Conservation (phyloP, 306 rosid genomes). For the Cajanus cajan region DNA sequence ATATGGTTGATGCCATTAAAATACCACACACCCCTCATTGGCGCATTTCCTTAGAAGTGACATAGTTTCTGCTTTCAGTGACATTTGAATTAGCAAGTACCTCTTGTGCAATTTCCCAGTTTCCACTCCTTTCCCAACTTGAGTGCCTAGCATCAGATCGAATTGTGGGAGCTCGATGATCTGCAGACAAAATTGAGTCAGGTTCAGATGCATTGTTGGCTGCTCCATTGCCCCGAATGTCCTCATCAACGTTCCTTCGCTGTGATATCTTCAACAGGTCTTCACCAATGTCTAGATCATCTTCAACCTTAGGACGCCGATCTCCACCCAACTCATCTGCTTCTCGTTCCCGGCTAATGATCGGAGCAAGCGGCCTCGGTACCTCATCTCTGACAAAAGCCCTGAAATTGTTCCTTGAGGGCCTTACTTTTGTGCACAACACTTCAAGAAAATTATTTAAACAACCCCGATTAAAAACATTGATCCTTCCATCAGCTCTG, state of each 20-base stretch:
- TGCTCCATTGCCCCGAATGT: slow-evolving; percentile 60
- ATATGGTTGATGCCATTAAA: slow-evolving; percentile 22
- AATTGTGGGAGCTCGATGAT: slow-evolving; percentile 77
- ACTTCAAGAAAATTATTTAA: slow-evolving; percentile 74
- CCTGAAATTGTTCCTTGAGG: slow-evolving; percentile 79
- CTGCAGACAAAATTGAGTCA: slow-evolving; percentile 70
- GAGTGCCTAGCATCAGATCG: slow-evolving; percentile 68
- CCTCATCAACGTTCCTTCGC: slow-evolving; percentile 77
- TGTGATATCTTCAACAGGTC: slow-evolving; percentile 91
- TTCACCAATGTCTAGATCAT: slow-evolving; percentile 85
- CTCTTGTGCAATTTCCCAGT: slow-evolving; percentile 79
- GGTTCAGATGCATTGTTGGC: slow-evolving; percentile 57
- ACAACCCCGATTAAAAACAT: slow-evolving; percentile 77
- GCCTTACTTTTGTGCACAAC: slow-evolving; percentile 72
- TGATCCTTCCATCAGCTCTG: slow-evolving; percentile 74
- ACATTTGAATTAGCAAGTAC: slow-evolving; percentile 59
- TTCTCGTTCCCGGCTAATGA: slow-evolving; percentile 42
- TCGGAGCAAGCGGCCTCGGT: slow-evolving; percentile 45
- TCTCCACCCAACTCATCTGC: slow-evolving; percentile 58
- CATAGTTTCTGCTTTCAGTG: slow-evolving; percentile 72
- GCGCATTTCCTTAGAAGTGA: slow-evolving; percentile 49
- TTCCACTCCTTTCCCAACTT: slow-evolving; percentile 81
- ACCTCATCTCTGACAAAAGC: slow-evolving; percentile 73
- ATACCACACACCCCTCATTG: slow-evolving; percentile 45
- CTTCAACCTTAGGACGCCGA: slow-evolving; percentile 87